These are phyloP conservation scores for Cladosporium halotolerans DNA, from an alignment of 2,329 filamentous ascomycete species.

Conservation along the genomic window DNA sequence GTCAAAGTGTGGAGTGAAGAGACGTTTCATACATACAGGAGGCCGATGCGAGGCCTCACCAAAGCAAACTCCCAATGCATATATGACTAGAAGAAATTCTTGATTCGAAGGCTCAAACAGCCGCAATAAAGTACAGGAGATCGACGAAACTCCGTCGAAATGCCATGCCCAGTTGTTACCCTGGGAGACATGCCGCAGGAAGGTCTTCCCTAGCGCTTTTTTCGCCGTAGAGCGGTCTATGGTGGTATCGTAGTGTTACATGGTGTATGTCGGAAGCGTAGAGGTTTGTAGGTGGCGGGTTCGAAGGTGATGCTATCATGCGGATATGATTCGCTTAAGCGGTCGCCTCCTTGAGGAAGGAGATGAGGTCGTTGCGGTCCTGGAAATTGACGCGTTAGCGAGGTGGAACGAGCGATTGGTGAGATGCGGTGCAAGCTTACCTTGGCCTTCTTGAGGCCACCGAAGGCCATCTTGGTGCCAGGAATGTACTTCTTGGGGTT, in stretches of 20 bases:
- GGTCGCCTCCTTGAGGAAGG: slow-evolving; percentile 66
- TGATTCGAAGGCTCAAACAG: not conserved
- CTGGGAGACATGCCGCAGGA: slow-evolving; percentile 2
- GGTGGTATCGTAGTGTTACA: slow-evolving; percentile 12
- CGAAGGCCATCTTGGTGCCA: slow-evolving; percentile 99
- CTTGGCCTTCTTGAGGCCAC: slow-evolving; percentile 99
- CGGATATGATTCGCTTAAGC: slow-evolving; percentile 48
- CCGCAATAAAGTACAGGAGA: not conserved
- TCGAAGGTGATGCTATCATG: not conserved
- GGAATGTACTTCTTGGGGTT: slow-evolving; percentile 99
- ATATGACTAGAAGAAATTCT: not conserved
- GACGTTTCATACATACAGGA: slow-evolving; percentile 4
- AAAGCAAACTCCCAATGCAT: not conserved
- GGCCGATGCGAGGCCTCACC: not conserved
- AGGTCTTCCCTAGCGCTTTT: slow-evolving; percentile 7
- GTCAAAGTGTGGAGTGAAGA: not conserved
- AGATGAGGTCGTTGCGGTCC: slow-evolving; percentile 94
- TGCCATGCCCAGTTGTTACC: slow-evolving; percentile 5
- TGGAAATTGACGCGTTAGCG: too few relatives aligned
- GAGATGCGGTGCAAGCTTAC: slow-evolving; percentile 30
- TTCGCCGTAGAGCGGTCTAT: slow-evolving; percentile 7
- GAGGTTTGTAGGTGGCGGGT: not conserved
- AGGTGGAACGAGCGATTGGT: not conserved
- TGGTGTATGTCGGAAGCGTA: not conserved
- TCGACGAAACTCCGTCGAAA: not conserved